phyloP scores from a whole-genome alignment of 805 yeast genomes.

The Metschnikowia picachoensis region DNA sequence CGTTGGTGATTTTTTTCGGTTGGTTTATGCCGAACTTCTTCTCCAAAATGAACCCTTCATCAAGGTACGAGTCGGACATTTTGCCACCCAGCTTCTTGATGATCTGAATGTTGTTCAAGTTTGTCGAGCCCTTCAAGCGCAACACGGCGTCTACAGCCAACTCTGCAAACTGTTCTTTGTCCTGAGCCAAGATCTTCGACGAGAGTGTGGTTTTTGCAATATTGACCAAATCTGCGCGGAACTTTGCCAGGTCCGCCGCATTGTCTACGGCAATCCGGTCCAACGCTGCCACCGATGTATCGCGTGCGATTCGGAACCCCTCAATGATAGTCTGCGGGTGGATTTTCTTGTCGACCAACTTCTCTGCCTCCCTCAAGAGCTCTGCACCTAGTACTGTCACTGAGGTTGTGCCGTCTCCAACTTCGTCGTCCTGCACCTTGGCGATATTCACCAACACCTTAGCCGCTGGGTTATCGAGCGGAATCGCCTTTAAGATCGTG shows the following conservation, averaged over 20 bases:
- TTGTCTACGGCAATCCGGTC: constrained; percentile 74
- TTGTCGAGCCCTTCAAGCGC: constrained; percentile 80
- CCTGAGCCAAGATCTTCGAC: constrained; percentile 92
- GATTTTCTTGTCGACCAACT: constrained; percentile 83
- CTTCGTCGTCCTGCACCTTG: constrained; percentile 96
- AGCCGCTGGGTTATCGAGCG: constrained; percentile 97
- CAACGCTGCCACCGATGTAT: constrained; percentile 80
- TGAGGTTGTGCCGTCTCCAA: constrained; percentile 97
- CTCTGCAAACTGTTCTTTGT: constrained; percentile 81
- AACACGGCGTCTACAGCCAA: constrained; percentile 93
- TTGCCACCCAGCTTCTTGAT: constrained; percentile 93
- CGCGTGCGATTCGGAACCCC: constrained; percentile 86
- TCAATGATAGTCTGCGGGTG: constrained; percentile 98
- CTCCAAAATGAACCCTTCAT: constrained; percentile 91
- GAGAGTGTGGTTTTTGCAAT: constrained; percentile 93
- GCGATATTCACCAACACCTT: constrained; percentile 91
- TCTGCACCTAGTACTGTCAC: constrained; percentile 92
- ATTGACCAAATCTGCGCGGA: constrained; percentile 72
- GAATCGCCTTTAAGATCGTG: constrained; percentile 88
- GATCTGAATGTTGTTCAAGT: constrained; percentile 88
- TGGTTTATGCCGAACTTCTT: constrained; percentile 93
- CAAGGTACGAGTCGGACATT: constrained; percentile 85
- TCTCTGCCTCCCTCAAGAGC: constrained; percentile 89
- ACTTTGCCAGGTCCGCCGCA: constrained; percentile 51
- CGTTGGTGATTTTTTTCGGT: constrained; percentile 79